Conservation (phyloP, 805 yeast genomes). For the Kodamaea restingae region DNA sequence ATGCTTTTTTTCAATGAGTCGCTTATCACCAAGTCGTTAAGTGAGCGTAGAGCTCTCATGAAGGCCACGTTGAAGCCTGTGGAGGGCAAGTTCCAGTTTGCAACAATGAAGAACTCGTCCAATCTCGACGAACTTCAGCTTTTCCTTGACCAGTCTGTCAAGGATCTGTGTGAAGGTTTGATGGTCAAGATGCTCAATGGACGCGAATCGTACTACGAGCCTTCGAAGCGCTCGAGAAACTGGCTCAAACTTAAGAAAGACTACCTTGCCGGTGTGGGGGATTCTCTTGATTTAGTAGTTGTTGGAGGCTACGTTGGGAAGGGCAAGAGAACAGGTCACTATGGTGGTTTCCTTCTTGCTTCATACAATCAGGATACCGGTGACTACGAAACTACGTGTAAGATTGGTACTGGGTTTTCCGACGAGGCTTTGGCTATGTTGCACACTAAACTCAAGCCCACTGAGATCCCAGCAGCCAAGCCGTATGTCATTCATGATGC, state of each 20-base stretch:
- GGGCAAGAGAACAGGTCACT: constrained; percentile 92
- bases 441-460: constrained; percentile 58
- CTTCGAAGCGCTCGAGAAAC: constrained; percentile 89
- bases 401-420: constrained; percentile 95
- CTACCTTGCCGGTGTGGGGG: constrained; percentile 92
- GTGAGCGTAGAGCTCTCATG: constrained; percentile 64
- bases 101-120: constrained; percentile 67
- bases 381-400: constrained; percentile 92
- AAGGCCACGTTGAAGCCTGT: constrained; percentile 53
- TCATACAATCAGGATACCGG: constrained; percentile 88
- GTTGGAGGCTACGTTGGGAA: constrained; percentile 91
- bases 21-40: constrained; percentile 59
- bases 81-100: constrained; percentile 78
- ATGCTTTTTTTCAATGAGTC: constrained; percentile 70
- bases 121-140: constrained; percentile 71
- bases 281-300: constrained; percentile 88
- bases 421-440: constrained; percentile 72
- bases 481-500: constrained; percentile 64
- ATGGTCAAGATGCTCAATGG: constrained; percentile 92
- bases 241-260: constrained; percentile 96
- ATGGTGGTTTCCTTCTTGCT: constrained; percentile 91
- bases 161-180: constrained; percentile 89
- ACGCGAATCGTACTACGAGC: constrained; percentile 79
- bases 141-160: constrained; percentile 84
- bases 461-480: constrained; percentile 62